Evolutionary conservation across 768 basidiomycete genomes (phyloP).

Genomic region (Agaricus subrufescens): DNA sequence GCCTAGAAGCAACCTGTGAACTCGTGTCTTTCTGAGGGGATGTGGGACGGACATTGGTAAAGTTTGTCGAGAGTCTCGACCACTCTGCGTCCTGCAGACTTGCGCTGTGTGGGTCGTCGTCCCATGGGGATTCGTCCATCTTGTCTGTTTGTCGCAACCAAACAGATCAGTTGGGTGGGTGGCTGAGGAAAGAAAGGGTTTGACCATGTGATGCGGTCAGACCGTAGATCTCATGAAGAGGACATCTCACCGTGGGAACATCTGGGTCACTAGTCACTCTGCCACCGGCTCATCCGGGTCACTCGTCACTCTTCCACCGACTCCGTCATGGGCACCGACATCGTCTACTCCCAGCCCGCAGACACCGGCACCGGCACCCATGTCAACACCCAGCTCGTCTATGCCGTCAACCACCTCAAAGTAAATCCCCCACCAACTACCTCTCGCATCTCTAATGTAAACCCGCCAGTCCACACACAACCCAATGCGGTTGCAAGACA

Average conservation of each 20-base stretch:
- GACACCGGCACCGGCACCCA: constrained; percentile 78
- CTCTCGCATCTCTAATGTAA: not conserved
- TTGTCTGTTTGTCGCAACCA: constrained; percentile 2
- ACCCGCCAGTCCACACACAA: constrained; percentile 52
- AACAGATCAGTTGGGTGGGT: not conserved
- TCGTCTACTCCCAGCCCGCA: constrained; percentile 86
- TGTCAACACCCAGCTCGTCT: constrained; percentile 83
- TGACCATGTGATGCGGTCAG: too few species aligned
- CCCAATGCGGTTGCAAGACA: constrained; percentile 85
- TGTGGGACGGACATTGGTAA: constrained; percentile 54
- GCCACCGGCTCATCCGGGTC: too few species aligned
- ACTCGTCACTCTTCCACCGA: not conserved
- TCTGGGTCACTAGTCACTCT: too few species aligned
- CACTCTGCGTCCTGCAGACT: constrained; percentile 52
- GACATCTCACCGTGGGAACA: too few species aligned
- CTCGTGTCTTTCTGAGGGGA: not conserved
- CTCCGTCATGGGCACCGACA: constrained; percentile 33
- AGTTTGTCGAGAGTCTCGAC: constrained; percentile 61
- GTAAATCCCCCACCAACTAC: constrained; percentile 28
- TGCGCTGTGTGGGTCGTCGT: constrained; percentile 34
- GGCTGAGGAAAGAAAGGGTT: too few species aligned
- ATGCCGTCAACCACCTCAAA: constrained; percentile 79
- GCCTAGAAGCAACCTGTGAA: constrained; percentile 40
- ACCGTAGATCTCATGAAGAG: too few species aligned
- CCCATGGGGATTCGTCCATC: constrained; percentile 53